Evolutionary conservation across 352 stramenopile genomes (phyloP).

Genomic region (Phytophthora nicotianae): DNA sequence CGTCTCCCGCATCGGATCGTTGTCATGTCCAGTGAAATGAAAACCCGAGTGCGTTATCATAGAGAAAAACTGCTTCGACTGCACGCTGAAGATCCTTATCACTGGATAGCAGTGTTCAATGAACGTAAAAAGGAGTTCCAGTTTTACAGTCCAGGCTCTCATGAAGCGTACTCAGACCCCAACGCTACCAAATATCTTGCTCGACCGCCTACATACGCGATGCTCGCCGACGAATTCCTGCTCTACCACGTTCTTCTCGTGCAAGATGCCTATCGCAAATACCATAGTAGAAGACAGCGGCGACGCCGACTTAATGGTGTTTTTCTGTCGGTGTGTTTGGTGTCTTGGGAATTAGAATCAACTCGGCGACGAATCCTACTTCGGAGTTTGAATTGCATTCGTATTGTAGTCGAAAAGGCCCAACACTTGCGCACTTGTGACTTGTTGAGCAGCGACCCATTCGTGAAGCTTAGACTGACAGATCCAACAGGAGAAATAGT

Average conservation of each 20-base stretch:
- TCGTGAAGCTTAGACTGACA: constrained; percentile 47
- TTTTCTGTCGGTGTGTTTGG: constrained; percentile 33
- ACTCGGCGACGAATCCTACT: constrained; percentile 29
- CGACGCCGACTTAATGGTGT: constrained; percentile 41
- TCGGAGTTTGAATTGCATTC: constrained; percentile 58
- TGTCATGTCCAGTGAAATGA: constrained; percentile 42
- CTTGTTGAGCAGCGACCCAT: constrained; percentile 68
- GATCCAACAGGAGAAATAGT: constrained; percentile 34
- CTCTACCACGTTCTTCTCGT: constrained; percentile 74
- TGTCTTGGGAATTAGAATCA: constrained; percentile 29
- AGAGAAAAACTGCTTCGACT: constrained; percentile 20
- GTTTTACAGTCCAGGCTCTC: constrained; percentile 51
- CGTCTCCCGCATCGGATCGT: constrained; percentile 46
- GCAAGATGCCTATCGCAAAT: constrained; percentile 65
- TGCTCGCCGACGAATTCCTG: constrained; percentile 56
- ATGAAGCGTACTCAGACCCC: constrained; percentile 14
- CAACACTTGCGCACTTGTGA: constrained; percentile 56
- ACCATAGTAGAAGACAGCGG: constrained; percentile 23
- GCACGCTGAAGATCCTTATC: constrained; percentile 40
- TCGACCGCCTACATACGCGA: constrained; percentile 49
- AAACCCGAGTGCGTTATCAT: constrained; percentile 17
- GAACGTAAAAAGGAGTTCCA: constrained; percentile 56
- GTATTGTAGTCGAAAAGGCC: constrained; percentile 61
- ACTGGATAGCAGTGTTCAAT: constrained; percentile 70
- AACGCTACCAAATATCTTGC: constrained; percentile 18